Percentiles rank a stretch among this genome's conserved stretches.
These are phyloP conservation scores for Sporothrix brunneoviolacea DNA, from an alignment of 2,329 filamentous ascomycete species.

Conservation along the genomic window DNA sequence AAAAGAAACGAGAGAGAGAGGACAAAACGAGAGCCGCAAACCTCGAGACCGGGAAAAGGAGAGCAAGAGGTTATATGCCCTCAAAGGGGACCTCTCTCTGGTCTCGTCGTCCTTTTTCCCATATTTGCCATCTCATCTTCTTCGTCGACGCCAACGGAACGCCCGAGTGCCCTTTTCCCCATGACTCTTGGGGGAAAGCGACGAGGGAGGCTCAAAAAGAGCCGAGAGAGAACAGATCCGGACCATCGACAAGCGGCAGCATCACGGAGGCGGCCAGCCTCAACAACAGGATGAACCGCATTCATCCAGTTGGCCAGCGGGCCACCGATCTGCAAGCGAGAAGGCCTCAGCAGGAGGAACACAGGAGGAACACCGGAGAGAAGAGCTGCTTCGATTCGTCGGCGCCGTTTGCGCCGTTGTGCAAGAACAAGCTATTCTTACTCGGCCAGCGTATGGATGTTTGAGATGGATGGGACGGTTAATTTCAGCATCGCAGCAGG, in stretches of 20 bases:
- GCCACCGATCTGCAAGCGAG: no score
- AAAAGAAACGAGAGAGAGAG: background rate
- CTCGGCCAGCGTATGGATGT: constrained; percentile 25
- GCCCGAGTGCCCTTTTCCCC: no score
- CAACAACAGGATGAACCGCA: constrained; percentile 1
- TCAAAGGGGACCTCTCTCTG: background rate
- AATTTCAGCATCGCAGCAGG: constrained; percentile 36
- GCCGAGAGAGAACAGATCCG: background rate
- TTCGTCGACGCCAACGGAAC: no score
- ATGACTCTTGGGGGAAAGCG: no score
- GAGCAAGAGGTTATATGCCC: constrained; percentile 9
- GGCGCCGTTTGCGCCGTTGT: no score
- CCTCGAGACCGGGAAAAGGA: background rate
- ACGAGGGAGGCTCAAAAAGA: background rate
- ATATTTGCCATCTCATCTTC: background rate
- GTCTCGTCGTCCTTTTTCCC: background rate
- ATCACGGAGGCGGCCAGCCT: background rate
- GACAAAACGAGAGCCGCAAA: background rate
- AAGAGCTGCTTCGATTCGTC: no score
- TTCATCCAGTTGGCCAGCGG: constrained; percentile 19
- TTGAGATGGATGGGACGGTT: constrained; percentile 48
- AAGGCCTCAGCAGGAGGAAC: no score
- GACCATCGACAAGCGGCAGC: background rate
- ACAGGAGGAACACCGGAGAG: no score
- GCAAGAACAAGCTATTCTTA: constrained; percentile 1